Conservation (phyloP, 148 eudicot species). For the Talinum fruticosum region DNA sequence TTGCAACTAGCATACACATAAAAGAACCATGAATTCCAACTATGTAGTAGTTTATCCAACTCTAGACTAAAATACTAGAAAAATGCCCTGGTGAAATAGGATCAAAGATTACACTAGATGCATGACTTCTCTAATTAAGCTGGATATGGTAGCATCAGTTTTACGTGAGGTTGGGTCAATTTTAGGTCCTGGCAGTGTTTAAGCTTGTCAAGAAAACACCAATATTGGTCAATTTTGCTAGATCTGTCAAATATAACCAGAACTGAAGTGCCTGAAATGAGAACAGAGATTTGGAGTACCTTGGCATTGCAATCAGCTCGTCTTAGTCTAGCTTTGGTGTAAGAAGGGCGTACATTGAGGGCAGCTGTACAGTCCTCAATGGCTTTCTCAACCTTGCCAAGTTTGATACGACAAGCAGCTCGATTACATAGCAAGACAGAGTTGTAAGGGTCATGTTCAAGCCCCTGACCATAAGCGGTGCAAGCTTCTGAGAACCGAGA, state of each 20-base stretch:
- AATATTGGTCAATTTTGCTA: neutral
- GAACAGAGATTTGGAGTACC: constrained; percentile 33
- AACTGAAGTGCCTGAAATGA: neutral
- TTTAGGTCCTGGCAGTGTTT: too few species aligned
- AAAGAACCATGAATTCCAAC: neutral
- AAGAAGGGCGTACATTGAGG: constrained; percentile 61
- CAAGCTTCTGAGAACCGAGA: constrained; percentile 63
- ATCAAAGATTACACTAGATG: too few species aligned
- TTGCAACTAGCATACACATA: constrained; percentile 40
- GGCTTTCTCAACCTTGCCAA: constrained; percentile 61
- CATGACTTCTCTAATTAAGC: too few species aligned
- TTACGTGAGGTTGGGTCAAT: too few species aligned
- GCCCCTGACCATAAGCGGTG: constrained; percentile 76
- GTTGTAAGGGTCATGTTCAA: constrained; percentile 76
- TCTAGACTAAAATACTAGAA: neutral
- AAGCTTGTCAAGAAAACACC: too few species aligned
- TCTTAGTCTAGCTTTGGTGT: constrained; percentile 75
- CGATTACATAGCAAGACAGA: constrained; percentile 74
- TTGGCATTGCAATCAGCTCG: constrained; percentile 77
- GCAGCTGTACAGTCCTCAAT: constrained; percentile 81
- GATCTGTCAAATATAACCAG: neutral
- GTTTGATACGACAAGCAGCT: constrained; percentile 77
- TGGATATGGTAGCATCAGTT: too few species aligned
- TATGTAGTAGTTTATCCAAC: neutral
- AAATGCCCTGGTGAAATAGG: too few species aligned